Evolutionary conservation across 805 yeast genomes (phyloP).

Genomic region (Candida taoyuanica): DNA sequence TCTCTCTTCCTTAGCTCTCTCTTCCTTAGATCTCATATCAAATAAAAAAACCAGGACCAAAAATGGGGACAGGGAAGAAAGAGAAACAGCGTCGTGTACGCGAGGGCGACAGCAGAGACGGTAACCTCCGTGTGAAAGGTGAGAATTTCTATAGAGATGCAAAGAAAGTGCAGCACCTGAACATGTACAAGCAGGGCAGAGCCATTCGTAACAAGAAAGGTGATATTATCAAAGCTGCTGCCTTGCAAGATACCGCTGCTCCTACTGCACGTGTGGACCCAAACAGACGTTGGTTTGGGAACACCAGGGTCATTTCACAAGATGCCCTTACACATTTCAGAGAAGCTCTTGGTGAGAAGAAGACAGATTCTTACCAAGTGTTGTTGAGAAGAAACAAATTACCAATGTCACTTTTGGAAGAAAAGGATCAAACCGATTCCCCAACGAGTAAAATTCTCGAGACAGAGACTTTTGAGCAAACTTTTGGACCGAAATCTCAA

Average conservation of each 20-base stretch:
- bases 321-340: constrained; percentile 93
- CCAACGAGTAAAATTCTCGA: constrained; percentile 81
- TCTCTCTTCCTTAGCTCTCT: constrained; percentile 1
- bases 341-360: constrained; percentile 85
- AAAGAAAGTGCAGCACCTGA: constrained; percentile 80
- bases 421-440: constrained; percentile 68
- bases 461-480: constrained; percentile 73
- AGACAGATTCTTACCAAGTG: constrained; percentile 80
- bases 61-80: constrained; percentile 93
- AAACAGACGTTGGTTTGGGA: constrained; percentile 96
- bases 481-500: constrained; percentile 95
- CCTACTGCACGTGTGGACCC: constrained; percentile 95
- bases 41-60: too few relatives aligned
- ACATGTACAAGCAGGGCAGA: constrained; percentile 90
- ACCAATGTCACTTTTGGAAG: constrained; percentile 93
- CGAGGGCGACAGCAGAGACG: constrained; percentile 78
- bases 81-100: constrained; percentile 84
- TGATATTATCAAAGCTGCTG: constrained; percentile 82
- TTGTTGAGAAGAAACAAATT: constrained; percentile 82
- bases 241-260: constrained; percentile 77
- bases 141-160: constrained; percentile 96
- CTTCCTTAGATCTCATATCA: not conserved
- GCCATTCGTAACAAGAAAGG: constrained; percentile 86
- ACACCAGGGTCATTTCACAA: constrained; percentile 94
- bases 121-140: constrained; percentile 90